Evolutionary conservation across 495 filamentous ascomycete species (phyloP).

Genomic region (Penicillium lagena): DNA sequence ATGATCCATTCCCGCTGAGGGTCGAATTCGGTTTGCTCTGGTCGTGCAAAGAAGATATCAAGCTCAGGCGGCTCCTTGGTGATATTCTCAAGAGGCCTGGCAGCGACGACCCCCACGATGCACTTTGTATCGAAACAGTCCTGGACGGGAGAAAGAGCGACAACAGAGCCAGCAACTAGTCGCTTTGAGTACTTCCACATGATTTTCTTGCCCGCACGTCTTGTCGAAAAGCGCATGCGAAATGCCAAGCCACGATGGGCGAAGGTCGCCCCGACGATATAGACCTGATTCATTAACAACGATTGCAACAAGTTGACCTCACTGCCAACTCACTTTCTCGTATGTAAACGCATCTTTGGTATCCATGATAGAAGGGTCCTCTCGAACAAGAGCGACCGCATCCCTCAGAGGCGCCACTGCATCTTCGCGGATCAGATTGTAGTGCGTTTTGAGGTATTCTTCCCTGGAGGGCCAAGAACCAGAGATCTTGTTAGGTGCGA

Average conservation of each 20-base stretch:
- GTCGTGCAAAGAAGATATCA: conserved; percentile 64
- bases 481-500: conserved; percentile 29
- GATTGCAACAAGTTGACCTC: background rate
- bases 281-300: conserved; percentile 43
- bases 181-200: conserved; percentile 73
- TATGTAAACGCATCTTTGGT: conserved; percentile 59
- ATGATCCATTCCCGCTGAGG: conserved; percentile 67
- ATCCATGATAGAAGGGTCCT: conserved; percentile 43
- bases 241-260: conserved; percentile 55
- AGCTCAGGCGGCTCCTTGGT: conserved; percentile 63
- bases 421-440: conserved; percentile 62
- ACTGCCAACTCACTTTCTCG: conserved; percentile 49
- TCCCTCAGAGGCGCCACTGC: conserved; percentile 51
- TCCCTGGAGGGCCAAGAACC: conserved; percentile 43
- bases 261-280: conserved; percentile 57
- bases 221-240: conserved; percentile 65
- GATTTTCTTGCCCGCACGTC: conserved; percentile 60
- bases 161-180: conserved; percentile 59
- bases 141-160: conserved; percentile 58
- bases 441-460: conserved; percentile 56
- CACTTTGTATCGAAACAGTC: conserved; percentile 64
- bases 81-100: conserved; percentile 56
- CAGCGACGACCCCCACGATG: conserved; percentile 66
- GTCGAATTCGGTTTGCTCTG: conserved; percentile 60
- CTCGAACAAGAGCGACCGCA: conserved; percentile 45